These are phyloP conservation scores for Podospora pseudocomata DNA, from an alignment of 495 filamentous ascomycete genomes.

Conservation along the genomic window DNA sequence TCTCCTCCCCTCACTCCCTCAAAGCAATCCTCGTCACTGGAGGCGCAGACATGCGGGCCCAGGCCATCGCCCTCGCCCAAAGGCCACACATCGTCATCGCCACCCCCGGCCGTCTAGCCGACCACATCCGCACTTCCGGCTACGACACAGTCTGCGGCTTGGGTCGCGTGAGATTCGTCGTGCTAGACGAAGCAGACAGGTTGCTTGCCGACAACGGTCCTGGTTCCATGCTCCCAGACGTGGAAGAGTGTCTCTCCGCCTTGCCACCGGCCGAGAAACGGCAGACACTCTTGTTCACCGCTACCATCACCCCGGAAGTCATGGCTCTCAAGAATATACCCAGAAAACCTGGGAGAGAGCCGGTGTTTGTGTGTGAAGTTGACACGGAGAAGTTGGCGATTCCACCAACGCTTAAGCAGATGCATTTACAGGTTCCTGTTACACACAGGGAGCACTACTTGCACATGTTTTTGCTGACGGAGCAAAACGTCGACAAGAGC, in stretches of 20 bases:
- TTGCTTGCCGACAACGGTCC: conserved; percentile 61
- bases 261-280: conserved; percentile 68
- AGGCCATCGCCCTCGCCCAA: conserved; percentile 75
- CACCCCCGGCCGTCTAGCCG: conserved; percentile 88
- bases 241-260: conserved; percentile 78
- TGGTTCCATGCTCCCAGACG: conserved; percentile 88
- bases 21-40: conserved; percentile 86
- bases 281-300: conserved; percentile 94
- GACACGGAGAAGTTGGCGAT: conserved; percentile 70
- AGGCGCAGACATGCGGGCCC: conserved; percentile 84
- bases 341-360: conserved; percentile 58
- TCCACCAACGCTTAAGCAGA: conserved; percentile 75
- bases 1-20: conserved; percentile 77
- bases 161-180: conserved; percentile 72
- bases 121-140: conserved; percentile 87
- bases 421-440: conserved; percentile 79
- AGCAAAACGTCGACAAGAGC: conserved; percentile 65
- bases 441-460: conserved; percentile 92
- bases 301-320: conserved; percentile 92
- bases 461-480: conserved; percentile 81
- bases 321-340: conserved; percentile 74
- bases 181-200: conserved; percentile 95
- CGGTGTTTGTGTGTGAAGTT: conserved; percentile 86
- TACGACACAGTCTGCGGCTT: conserved; percentile 83
- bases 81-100: conserved; percentile 91